Base-by-base conservation (phyloP, 306 rosid genomes). In the Cucumis sativus region DNA sequence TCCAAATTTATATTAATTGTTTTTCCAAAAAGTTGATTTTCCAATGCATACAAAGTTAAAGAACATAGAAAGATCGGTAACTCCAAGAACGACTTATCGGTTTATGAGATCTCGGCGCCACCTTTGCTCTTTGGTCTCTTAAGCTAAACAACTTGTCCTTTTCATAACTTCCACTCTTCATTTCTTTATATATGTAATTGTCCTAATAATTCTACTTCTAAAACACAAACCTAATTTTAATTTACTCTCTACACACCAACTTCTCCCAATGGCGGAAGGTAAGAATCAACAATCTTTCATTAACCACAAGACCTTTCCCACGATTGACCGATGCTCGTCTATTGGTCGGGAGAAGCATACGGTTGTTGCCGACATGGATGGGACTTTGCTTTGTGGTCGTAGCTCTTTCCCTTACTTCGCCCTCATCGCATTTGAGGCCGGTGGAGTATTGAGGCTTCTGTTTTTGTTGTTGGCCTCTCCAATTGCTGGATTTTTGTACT, bases 401-500 rank as follows among this genome's bases (percentile, higher is more conserved):
- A 94, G 94, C 81, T 90, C 98, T 0, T 94, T 94, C 61, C 97
- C 98, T 1, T 94, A 91, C 77, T 94, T 90, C 18, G 94, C 96
- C 0, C 88, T 90, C 0, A 21, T 90, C 6, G 97, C 98, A 4
- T 94, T 90, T 49, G 98, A 94, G 37, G 89, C 82, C 2, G 96
- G 98, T 8, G 98, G 98, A 0, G 61, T 88, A 35, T 40, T 90
- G 10, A 79, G 97, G 64, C 97, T 93, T 10, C 79, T 94, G 14
- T 68, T 91, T 72, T 85, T 84, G 58, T 82, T 93, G 65, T 41
- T 93, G 41, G 77, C 86, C 11, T 68, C 97, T 0, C 97, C 98
- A 0, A 3, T 91, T 0, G 98, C 94, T 0, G 98, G 88, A 3
- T 1, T 90, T 60, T 85, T 93, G 75, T 93, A 91, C 61, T 89